Evolutionary conservation across 768 basidiomycete species (phyloP), one percentile per base, ranked within the genome.

Genomic region (Auriscalpium orientale): DNA sequence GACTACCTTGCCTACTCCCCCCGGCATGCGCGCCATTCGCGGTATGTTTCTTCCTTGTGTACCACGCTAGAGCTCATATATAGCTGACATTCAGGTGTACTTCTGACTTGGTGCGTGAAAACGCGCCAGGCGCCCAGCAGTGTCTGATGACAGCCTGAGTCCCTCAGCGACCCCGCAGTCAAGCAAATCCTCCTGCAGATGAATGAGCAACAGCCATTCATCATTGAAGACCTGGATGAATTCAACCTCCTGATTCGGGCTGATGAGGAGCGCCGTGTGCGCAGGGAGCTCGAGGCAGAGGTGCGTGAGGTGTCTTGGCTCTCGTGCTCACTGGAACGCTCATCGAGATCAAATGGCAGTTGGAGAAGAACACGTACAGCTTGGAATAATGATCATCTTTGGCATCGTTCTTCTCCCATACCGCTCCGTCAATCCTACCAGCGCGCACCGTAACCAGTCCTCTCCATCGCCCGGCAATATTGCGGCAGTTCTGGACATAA

Each of bases 281-380:
- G 83, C 58, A 79, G 73, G 61, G 84, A 88, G 61, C 74, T 93
- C 35, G 91, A 91, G 65, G 68, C 78, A 12, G 89, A 93, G 82
- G 90, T 89, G 58, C 38, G 79, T 69, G 28, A 28, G 28, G 28
- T 28, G 28, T 7, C 28, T 10, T 46, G 20, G 12, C 11, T 4
- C 33, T 20, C 10, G 8, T 8, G 8, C 15, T 22, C 10, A n/a
- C 46, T n/a, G 8, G 33, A 40, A 51, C 43, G n/a, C 37, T 48
- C 45, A 54, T 45, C 35, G 35, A 43, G 22, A 33, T 20, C 34
- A n/a, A 10, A 35, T 12, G 56, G 3, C 58, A 91, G 89, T 69
- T 91, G 66, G 90, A 92, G 67, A 91, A 91, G 74, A 92, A 92
- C 62, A 90, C 89, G 0, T 92, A 89, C 62, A 89, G 82, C 64